Percentiles rank a stretch among this genome's conserved stretches.
Evolutionary conservation across 176 grass and related monocot genomes (phyloP).

Genomic region (Bolboschoenus planiculmis): DNA sequence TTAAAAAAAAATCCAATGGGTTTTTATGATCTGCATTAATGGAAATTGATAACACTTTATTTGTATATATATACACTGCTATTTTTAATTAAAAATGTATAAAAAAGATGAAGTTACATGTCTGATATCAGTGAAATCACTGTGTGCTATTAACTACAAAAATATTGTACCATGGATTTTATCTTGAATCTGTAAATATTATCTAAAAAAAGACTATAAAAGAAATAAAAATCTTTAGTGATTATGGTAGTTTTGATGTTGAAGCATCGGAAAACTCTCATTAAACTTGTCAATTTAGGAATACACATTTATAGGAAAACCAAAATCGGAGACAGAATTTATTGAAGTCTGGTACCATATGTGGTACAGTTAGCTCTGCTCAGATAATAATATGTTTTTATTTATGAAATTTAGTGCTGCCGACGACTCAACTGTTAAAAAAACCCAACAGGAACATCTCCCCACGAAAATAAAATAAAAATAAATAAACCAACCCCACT

Average conservation of each 20-base stretch:
- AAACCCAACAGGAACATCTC: background rate
- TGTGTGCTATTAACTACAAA: background rate
- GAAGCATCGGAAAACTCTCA: background rate
- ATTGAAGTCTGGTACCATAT: too few species aligned
- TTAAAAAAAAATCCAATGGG: too few species aligned
- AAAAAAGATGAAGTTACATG: background rate
- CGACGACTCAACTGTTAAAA: background rate
- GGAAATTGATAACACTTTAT: background rate
- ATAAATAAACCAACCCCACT: slow-evolving; percentile 10
- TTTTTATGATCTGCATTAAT: background rate
- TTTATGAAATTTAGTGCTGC: slow-evolving; percentile 13
- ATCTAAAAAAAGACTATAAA: background rate
- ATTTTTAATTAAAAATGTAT: background rate
- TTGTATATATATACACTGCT: background rate
- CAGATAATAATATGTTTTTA: background rate
- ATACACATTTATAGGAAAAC: background rate
- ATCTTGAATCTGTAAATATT: background rate
- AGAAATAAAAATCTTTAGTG: background rate
- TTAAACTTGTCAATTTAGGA: background rate
- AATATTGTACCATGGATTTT: background rate
- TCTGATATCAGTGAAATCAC: background rate
- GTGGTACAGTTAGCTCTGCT: background rate
- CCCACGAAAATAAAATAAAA: background rate
- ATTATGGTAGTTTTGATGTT: background rate
- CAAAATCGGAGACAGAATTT: background rate